Base-by-base conservation (phyloP, 148 eudicot genomes). In the Heliosperma pusillum region DNA sequence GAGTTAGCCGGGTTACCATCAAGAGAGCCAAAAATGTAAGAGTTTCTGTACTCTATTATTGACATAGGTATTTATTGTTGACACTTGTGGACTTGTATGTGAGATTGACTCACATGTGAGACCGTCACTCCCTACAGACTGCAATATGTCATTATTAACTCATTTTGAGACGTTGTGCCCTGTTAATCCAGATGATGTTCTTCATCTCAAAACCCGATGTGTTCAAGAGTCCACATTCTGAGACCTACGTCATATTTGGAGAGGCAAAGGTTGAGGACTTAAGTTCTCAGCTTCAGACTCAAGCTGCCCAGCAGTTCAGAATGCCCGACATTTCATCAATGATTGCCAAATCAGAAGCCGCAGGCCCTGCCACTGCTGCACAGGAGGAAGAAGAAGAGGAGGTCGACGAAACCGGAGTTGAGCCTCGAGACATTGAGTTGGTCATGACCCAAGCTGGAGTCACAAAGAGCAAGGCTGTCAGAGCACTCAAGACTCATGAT, bases 271-370 rank as follows among this genome's bases (percentile, higher is more conserved):
- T 90, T 2, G 97, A 92, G 84, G 97, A 92, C 75, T 82, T 89
- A 83, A 92, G 94, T 87, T 90, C 97, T 61, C 97, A 92, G 83
- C 82, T 92, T 72, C 97, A 92, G 81, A 88, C 90, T n/a, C 92
- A 92, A 74, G 97, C 95, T 69, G 94, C 94, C 67, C 92, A 92
- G 69, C 97, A 91, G 75, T 91, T 91, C 87, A 88, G 89, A 79
- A 85, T 88, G 83, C 93, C 93, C 0, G 91, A 89, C 33, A 74
- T 88, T 86, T 83, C 89, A 12, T 88, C 90, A 44, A 76, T 88
- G 72, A 80, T 86, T 80, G 87, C 81, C 4, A 89, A 89, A 65
- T 33, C 93, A 1, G 93, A 91, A 19, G 68, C 77, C 29, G 80
- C 91, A 29, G 85, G 80, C 21, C 76, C 84, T 0, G 70, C 83